Evolutionary conservation across 1,139 yeast species (phyloP).

Genomic region (Saccharomyces pastorianus): DNA sequence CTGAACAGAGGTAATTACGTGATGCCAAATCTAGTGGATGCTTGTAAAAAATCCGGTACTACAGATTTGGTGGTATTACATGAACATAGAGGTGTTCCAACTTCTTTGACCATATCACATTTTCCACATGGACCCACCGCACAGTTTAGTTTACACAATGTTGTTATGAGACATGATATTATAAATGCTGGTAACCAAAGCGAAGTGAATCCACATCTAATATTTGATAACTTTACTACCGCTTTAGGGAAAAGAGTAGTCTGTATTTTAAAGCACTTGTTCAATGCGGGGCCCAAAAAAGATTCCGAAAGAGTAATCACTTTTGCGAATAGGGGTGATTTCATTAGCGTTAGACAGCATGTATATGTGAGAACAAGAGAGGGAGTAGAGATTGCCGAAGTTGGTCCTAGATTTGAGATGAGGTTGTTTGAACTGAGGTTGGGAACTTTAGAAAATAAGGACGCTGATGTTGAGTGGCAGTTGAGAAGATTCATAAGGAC

Average conservation of each 20-base stretch:
- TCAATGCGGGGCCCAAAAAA: conserved; percentile 94
- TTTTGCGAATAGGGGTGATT: conserved; percentile 84
- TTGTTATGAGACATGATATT: conserved; percentile 87
- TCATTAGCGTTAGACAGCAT: conserved; percentile 89
- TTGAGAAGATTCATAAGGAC: conserved; percentile 87
- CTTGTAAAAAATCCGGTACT: conserved; percentile 68
- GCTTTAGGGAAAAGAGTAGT: conserved; percentile 78
- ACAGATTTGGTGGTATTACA: conserved; percentile 81
- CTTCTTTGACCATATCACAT: conserved; percentile 85
- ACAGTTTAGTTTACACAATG: conserved; percentile 88
- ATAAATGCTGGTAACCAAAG: conserved; percentile 78
- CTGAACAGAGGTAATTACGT: conserved; percentile 90
- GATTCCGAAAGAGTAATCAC: conserved; percentile 85
- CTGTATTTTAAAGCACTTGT: conserved; percentile 73
- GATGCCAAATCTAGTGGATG: conserved; percentile 74
- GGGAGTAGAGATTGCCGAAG: conserved; percentile 85
- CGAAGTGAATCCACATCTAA: conserved; percentile 88
- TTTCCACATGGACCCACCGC: conserved; percentile 98
- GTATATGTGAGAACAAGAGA: conserved; percentile 85
- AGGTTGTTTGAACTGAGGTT: conserved; percentile 76
- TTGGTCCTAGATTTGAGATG: conserved; percentile 99
- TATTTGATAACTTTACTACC: conserved; percentile 85
- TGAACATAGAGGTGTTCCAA: conserved; percentile 97
- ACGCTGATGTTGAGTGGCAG: conserved; percentile 98
- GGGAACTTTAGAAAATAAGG: conserved; percentile 89